Base-by-base conservation (phyloP, 2,329 filamentous ascomycete species). In the Diaporthe batatas region DNA sequence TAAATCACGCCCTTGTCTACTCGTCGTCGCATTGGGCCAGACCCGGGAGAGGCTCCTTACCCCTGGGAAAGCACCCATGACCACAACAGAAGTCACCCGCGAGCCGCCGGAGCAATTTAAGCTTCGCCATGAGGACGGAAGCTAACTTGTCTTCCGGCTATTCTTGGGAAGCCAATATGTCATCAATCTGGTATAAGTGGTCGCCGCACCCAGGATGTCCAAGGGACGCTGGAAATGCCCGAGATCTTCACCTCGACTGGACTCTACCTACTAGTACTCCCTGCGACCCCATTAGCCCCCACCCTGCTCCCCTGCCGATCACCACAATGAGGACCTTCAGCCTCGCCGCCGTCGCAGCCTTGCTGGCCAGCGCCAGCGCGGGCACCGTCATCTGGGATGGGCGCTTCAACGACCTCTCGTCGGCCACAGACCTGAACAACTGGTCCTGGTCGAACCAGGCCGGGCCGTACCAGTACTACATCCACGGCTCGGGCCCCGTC, bases 381-480 rank as follows among this genome's bases (percentile, higher is more conserved):
- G 86, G 86, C 70, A 86, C 84, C 0, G 83, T 91, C 58, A 81
- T 91, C 16, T 92, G 91, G 91, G 90, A 92, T 79, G 91, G 91
- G 36, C 88, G 90, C 65, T 90, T 92, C 84, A 92, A 92, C 80
- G 86, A 89, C 72, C 82, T 91, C 75, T 82, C 83, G 21, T 83
- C 86, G 11, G 85, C 85, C 54, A 77, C 84, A 2, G 90, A 91
- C 79, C 84, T 92, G 39, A 83, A 86, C 77, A 86, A 86, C 53
- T 92, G 91, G 91, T 90, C 88, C 5, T 93, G 89, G 88, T 86
- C 85, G n/a, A 92, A 90, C 80, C 88, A 91, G 81, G 89, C 92
- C 77, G 90, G 90, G 34, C 87, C 90, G 0, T 94, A 92, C 82
- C 92, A 94, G 81, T 94, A 92, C 85, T 94, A 94, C 83, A 93